Evolutionary conservation across 2,329 filamentous ascomycete species (phyloP).

Genomic region (Fusarium domesticum): DNA sequence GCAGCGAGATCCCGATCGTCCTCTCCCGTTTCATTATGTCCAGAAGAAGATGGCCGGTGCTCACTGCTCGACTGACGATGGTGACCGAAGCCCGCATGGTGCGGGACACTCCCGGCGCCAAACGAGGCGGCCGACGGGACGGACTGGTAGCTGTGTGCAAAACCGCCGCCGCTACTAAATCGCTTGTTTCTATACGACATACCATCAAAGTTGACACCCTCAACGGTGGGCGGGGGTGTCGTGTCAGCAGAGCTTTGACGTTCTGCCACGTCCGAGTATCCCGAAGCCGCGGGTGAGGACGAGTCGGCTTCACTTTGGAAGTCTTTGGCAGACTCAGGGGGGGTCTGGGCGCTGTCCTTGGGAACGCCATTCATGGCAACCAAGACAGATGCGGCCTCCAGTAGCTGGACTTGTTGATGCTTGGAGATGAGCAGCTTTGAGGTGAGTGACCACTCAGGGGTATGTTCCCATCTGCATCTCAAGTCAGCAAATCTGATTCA

Average conservation of each 20-base stretch:
- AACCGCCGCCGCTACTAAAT: conserved; percentile 54
- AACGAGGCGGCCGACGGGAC: conserved; percentile 52
- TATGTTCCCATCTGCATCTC: conserved; percentile 86
- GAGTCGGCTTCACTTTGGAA: conserved; percentile 79
- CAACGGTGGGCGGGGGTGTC: conserved; percentile 79
- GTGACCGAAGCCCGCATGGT: conserved; percentile 50
- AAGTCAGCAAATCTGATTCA: conserved; percentile 29
- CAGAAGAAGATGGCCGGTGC: conserved; percentile 74
- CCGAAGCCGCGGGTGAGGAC: conserved; percentile 75
- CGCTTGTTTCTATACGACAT: conserved; percentile 55
- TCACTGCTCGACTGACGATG: conserved; percentile 74
- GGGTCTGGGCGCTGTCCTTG: conserved; percentile 52
- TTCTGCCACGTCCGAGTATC: conserved; percentile 74
- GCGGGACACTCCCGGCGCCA: conserved; percentile 47
- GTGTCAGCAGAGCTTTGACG: conserved; percentile 85
- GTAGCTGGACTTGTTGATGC: conserved; percentile 96
- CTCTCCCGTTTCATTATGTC: conserved; percentile 69
- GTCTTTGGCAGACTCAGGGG: conserved; percentile 63
- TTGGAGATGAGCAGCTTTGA: conserved; percentile 98
- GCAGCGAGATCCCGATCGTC: conserved; percentile 87
- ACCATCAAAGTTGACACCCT: conserved; percentile 56
- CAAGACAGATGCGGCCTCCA: conserved; percentile 95
- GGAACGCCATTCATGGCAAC: conserved; percentile 73
- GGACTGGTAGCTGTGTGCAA: conserved; percentile 81
- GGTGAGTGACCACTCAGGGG: conserved; percentile 94